These are phyloP conservation scores for Aspergillus affinis DNA, from an alignment of 495 filamentous ascomycete species.

Conservation along the genomic window DNA sequence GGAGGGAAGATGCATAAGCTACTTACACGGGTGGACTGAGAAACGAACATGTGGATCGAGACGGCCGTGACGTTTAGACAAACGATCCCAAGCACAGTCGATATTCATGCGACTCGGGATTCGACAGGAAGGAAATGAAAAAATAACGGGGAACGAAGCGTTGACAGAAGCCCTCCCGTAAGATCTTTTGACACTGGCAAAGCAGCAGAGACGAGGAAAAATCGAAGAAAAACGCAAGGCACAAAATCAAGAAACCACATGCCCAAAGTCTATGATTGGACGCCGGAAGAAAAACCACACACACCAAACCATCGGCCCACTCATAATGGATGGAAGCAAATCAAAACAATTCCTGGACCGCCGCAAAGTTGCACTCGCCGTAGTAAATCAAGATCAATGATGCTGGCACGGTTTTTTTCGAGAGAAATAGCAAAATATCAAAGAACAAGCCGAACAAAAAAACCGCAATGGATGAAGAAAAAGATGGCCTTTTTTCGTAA, in stretches of 20 bases:
- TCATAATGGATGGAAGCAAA: constrained; percentile 32
- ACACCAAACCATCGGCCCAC: constrained; percentile 40
- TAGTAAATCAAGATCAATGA: constrained; percentile 21
- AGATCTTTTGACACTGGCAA: constrained; percentile 17
- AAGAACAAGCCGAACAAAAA: constrained; percentile 19
- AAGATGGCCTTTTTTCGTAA: background rate
- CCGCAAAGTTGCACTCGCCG: constrained; percentile 33
- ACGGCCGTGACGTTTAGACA: constrained; percentile 25
- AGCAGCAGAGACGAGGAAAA: constrained; percentile 17
- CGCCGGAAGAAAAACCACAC: constrained; percentile 43
- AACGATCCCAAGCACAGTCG: constrained; percentile 15
- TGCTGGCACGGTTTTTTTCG: constrained; percentile 31
- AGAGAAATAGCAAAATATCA: constrained; percentile 21
- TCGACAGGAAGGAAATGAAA: constrained; percentile 11
- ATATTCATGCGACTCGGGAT: constrained; percentile 15
- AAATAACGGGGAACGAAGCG: constrained; percentile 18
- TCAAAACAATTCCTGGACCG: constrained; percentile 33
- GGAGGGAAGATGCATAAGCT: constrained; percentile 21
- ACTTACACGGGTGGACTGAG: constrained; percentile 23
- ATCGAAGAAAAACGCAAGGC: constrained; percentile 17
- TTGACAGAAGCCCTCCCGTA: constrained; percentile 32
- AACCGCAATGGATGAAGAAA: constrained; percentile 15
- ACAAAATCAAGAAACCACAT: constrained; percentile 37
- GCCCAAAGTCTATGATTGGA: constrained; percentile 49
- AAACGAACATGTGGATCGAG: constrained; percentile 17